These are phyloP conservation scores for Chaetomium cochliodes DNA, from an alignment of 495 filamentous ascomycete species.

Conservation along the genomic window DNA sequence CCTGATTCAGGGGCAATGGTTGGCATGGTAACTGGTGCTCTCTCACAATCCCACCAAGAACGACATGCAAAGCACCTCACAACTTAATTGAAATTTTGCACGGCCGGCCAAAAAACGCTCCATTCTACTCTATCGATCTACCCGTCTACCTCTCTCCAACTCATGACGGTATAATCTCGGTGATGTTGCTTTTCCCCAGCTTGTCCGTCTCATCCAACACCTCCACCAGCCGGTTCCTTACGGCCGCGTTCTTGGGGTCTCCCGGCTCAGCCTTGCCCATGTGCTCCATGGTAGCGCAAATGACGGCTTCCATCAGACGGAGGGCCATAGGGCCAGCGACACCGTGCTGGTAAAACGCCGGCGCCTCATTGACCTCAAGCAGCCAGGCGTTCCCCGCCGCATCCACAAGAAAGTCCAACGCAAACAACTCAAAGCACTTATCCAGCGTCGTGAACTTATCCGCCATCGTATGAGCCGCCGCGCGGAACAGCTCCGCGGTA, in stretches of 20 bases:
- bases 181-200: conserved; percentile 30
- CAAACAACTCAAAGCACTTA: conserved; percentile 75
- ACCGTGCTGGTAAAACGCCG: conserved; percentile 73
- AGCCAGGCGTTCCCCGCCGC: conserved; percentile 55
- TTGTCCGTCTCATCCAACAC: conserved; percentile 41
- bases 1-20: too few species aligned
- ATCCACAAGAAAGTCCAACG: conserved; percentile 72
- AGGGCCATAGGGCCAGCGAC: conserved; percentile 61
- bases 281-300: conserved; percentile 58
- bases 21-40: too few species aligned
- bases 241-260: conserved; percentile 21
- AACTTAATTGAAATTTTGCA: too few species aligned
- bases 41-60: too few species aligned
- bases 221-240: conserved; percentile 25
- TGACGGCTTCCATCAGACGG: conserved; percentile 61
- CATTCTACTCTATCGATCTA: too few species aligned
- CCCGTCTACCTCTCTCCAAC: not conserved
- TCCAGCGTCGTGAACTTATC: conserved; percentile 51
- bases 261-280: conserved; percentile 27
- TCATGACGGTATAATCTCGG: conserved; percentile 20
- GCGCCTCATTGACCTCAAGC: conserved; percentile 78
- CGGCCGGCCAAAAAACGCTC: too few species aligned
- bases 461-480: conserved; percentile 52
- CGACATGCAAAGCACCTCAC: too few species aligned
- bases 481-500: conserved; percentile 62